A percentile compares a stretch with the other conserved stretches of the same genome.
phyloP scores from a whole-genome alignment of 2,329 filamentous ascomycete genomes.

The Fusarium bactridioides region DNA sequence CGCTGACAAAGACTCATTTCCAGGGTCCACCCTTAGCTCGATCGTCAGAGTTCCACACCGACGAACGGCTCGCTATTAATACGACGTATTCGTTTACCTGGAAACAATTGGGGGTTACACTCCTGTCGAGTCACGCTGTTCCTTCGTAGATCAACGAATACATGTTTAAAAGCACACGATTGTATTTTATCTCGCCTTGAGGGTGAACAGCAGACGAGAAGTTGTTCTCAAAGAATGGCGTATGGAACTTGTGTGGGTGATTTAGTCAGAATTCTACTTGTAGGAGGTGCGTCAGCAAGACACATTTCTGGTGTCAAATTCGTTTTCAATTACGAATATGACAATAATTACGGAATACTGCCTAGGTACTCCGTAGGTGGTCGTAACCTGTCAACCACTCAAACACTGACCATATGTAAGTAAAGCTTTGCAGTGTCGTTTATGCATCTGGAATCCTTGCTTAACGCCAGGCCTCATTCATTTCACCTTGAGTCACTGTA shows the following conservation, averaged over 20 bases:
- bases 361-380: not conserved
- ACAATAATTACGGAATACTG: not conserved
- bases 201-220: not conserved
- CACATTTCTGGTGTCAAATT: not conserved
- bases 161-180: not conserved
- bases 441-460: not conserved
- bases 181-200: not conserved
- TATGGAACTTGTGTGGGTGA: not conserved
- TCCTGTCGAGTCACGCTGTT: not conserved
- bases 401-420: not conserved
- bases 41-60: constrained; percentile 15
- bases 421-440: not conserved
- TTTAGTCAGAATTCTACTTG: not conserved
- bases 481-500: not conserved
- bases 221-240: not conserved
- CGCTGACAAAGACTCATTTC: constrained; percentile 15
- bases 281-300: not conserved
- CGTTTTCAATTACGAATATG: not conserved
- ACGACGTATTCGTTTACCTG: constrained; percentile 37
- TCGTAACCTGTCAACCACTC: not conserved
- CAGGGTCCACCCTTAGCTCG: constrained; percentile 29
- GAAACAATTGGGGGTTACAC: constrained; percentile 19
- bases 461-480: constrained; percentile 5
- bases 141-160: constrained; percentile 3
- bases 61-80: constrained; percentile 21